A percentile compares a stretch with the other conserved stretches of the same genome.
phyloP scores from a whole-genome alignment of 306 rosid species.

The Vicia faba region DNA sequence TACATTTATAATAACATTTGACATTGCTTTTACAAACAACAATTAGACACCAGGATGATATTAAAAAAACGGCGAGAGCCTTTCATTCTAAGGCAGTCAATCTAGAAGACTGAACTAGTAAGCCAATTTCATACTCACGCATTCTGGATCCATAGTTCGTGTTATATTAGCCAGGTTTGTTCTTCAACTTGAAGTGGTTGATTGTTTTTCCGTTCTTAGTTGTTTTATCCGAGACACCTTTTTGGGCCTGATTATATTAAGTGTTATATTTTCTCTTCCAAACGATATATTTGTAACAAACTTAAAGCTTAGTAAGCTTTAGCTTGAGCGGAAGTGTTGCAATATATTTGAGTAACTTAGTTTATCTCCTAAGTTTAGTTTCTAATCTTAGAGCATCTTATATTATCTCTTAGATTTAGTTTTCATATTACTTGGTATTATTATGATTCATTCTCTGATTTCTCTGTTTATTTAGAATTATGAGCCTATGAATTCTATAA shows the following conservation, averaged over 20 bases:
- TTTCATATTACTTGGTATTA: slow-evolving; percentile 4
- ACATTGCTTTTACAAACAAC: slow-evolving; percentile 10
- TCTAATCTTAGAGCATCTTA: background rate
- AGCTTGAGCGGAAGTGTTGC: background rate
- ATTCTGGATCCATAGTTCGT: background rate
- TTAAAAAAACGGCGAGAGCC: background rate
- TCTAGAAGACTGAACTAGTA: background rate
- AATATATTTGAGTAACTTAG: background rate
- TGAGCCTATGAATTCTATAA: background rate
- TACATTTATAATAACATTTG: slow-evolving; percentile 3
- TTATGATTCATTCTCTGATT: background rate
- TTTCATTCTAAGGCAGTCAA: background rate
- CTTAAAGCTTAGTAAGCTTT: background rate
- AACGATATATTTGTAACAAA: background rate
- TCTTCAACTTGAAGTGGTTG: background rate
- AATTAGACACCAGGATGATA: background rate
- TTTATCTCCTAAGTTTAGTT: background rate
- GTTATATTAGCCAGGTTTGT: background rate
- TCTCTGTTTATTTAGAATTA: background rate
- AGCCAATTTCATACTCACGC: slow-evolving; percentile 2
- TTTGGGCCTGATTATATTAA: background rate
- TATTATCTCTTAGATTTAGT: background rate
- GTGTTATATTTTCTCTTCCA: background rate
- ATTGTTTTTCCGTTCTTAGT: background rate
- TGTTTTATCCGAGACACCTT: background rate